Conservation (phyloP, 768 basidiomycete species). For the Mycena filopes region DNA sequence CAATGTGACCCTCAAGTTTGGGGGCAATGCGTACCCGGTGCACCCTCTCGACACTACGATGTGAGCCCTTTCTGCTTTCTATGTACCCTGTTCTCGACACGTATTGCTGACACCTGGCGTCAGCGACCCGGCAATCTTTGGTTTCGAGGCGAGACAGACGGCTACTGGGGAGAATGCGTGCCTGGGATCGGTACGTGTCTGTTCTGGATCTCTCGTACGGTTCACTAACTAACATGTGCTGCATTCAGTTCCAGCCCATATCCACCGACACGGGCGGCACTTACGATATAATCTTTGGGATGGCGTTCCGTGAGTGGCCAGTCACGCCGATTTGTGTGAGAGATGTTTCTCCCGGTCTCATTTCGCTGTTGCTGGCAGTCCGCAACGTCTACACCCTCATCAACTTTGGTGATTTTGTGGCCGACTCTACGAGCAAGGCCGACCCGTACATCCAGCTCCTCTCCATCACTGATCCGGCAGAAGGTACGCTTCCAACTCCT, state of each 20-base stretch:
- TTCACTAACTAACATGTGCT: constrained; percentile 13
- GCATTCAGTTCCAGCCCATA: constrained; percentile 80
- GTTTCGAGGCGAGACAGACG: constrained; percentile 14
- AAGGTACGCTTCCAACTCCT: constrained; percentile 16
- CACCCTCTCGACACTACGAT: constrained; percentile 79
- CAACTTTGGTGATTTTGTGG: constrained; percentile 77
- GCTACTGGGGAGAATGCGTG: constrained; percentile 65
- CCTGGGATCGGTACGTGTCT: constrained; percentile 75
- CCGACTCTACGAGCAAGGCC: constrained; percentile 55
- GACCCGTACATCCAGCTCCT: constrained; percentile 79
- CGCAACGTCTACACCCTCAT: constrained; percentile 80
- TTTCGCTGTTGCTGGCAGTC: constrained; percentile 59
- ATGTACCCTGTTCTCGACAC: no score
- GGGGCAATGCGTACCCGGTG: constrained; percentile 73
- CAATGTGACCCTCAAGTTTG: constrained; percentile 78
- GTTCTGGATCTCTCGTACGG: no score
- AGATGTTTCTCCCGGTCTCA: no score
- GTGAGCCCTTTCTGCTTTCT: constrained; percentile 51
- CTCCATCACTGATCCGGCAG: constrained; percentile 61
- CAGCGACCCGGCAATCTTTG: constrained; percentile 31
- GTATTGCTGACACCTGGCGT: neutral
- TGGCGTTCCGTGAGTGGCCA: constrained; percentile 82
- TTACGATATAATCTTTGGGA: constrained; percentile 87
- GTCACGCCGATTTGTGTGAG: no score
- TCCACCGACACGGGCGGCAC: constrained; percentile 73